phyloP scores from a whole-genome alignment of 441 rosid species.

The Pelargonium myrrhifolium region DNA sequence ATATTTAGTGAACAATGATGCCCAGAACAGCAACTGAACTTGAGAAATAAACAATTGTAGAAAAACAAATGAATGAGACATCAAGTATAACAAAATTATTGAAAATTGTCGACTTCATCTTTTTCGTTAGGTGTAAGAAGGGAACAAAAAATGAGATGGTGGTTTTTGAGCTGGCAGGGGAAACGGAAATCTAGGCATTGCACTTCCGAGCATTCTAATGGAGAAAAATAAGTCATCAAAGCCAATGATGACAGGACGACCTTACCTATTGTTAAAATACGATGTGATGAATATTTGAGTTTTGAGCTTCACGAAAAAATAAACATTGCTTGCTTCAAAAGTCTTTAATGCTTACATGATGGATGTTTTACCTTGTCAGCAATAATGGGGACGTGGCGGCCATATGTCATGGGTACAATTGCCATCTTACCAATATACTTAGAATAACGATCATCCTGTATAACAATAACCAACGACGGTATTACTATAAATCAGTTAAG shows the following conservation, averaged over 20 bases:
- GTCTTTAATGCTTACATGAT: conserved; percentile 1
- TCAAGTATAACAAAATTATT: not conserved
- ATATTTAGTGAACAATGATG: conserved; percentile 18
- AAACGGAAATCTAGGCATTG: not conserved
- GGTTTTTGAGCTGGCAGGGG: not conserved
- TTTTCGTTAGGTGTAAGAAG: not conserved
- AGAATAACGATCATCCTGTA: conserved; percentile 84
- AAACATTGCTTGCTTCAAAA: conserved; percentile 5
- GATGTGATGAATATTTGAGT: not conserved
- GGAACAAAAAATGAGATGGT: conserved; percentile 2
- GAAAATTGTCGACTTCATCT: not conserved
- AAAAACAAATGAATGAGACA: conserved; percentile 1
- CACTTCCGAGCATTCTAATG: not conserved
- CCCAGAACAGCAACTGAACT: conserved; percentile 8
- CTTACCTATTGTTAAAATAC: not conserved
- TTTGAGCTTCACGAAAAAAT: conserved; percentile 1
- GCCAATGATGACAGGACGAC: not conserved
- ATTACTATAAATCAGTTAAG: conserved; percentile 9
- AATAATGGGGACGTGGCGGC: conserved; percentile 92
- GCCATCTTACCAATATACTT: conserved; percentile 82
- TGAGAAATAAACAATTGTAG: conserved; percentile 8
- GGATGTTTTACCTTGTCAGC: conserved; percentile 57
- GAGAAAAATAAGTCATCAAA: not conserved
- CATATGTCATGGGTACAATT: conserved; percentile 97
- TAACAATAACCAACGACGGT: conserved; percentile 13